Evolutionary conservation across 345 rosid genomes (phyloP).

Genomic region (Trapa bicornis): DNA sequence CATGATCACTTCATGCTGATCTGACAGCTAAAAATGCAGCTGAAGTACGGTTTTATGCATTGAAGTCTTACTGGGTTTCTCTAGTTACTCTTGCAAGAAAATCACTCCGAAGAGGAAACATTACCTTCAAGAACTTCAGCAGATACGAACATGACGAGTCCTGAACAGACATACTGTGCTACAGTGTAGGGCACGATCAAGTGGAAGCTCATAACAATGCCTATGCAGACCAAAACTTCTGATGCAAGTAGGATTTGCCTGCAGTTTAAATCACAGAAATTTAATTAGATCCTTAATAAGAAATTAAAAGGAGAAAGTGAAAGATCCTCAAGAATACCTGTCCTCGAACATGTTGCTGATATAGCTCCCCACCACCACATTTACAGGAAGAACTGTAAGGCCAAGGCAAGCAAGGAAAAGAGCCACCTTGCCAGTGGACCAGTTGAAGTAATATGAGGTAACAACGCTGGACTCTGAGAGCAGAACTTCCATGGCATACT

Average conservation of each 20-base stretch:
- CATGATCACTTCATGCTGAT: too few species aligned
- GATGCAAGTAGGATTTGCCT: constrained; percentile 96
- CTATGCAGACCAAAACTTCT: constrained; percentile 66
- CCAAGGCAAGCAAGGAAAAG: constrained; percentile 91
- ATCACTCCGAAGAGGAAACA: not conserved
- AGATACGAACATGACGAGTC: constrained; percentile 80
- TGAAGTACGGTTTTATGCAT: too few species aligned
- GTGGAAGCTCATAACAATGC: constrained; percentile 78
- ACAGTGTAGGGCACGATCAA: constrained; percentile 55
- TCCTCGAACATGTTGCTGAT: constrained; percentile 98
- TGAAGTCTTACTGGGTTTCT: too few species aligned
- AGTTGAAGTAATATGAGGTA: constrained; percentile 77
- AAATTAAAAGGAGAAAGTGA: not conserved
- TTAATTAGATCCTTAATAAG: not conserved
- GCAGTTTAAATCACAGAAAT: constrained; percentile 8
- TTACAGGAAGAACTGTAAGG: constrained; percentile 87
- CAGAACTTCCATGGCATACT: constrained; percentile 84
- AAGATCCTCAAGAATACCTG: constrained; percentile 34
- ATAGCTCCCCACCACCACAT: constrained; percentile 82
- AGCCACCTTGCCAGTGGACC: constrained; percentile 80
- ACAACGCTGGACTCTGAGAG: constrained; percentile 91
- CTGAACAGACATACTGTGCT: constrained; percentile 82
- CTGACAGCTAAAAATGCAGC: too few species aligned
- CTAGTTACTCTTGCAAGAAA: not conserved
- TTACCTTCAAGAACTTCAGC: constrained; percentile 99